Percentiles rank a stretch among this genome's conserved stretches.
phyloP scores from a whole-genome alignment of 768 basidiomycete species.

The Cystobasidiopsis lactophilus region DNA sequence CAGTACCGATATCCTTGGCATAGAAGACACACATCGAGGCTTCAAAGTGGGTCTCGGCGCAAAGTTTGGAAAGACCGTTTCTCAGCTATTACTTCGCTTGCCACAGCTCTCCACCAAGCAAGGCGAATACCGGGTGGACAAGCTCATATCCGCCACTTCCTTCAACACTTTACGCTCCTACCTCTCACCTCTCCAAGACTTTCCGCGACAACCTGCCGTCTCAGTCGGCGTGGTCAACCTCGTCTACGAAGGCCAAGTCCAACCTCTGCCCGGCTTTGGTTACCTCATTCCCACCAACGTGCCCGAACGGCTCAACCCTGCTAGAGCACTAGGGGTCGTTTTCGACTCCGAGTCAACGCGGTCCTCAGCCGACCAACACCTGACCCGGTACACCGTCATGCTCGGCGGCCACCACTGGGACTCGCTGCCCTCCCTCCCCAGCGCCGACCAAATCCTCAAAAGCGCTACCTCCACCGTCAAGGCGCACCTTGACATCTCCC shows the following conservation, averaged over 20 bases:
- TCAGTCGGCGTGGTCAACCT: constrained; percentile 76
- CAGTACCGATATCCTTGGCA: constrained; percentile 27
- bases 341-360: constrained; percentile 82
- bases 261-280: constrained; percentile 59
- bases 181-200: constrained; percentile 39
- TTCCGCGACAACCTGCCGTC: constrained; percentile 46
- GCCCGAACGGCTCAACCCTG: constrained; percentile 24
- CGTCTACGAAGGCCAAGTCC: constrained; percentile 40
- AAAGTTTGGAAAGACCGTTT: too few species aligned
- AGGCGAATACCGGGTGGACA: constrained; percentile 23
- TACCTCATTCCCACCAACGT: constrained; percentile 61
- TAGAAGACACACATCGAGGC: constrained; percentile 15
- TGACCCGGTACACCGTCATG: constrained; percentile 78
- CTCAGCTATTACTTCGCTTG: neutral
- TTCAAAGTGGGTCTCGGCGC: constrained; percentile 29
- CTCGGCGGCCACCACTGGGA: constrained; percentile 53
- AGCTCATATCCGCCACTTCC: constrained; percentile 51
- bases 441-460: constrained; percentile 11
- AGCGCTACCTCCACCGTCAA: neutral
- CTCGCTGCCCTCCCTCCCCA: constrained; percentile 20
- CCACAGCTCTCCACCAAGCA: neutral
- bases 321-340: constrained; percentile 51
- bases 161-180: constrained; percentile 34
- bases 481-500: constrained; percentile 3
- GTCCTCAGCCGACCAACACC: constrained; percentile 41